These are phyloP conservation scores for Digitaria exilis DNA, from an alignment of 202 grass and related monocot species.

Conservation along the genomic window DNA sequence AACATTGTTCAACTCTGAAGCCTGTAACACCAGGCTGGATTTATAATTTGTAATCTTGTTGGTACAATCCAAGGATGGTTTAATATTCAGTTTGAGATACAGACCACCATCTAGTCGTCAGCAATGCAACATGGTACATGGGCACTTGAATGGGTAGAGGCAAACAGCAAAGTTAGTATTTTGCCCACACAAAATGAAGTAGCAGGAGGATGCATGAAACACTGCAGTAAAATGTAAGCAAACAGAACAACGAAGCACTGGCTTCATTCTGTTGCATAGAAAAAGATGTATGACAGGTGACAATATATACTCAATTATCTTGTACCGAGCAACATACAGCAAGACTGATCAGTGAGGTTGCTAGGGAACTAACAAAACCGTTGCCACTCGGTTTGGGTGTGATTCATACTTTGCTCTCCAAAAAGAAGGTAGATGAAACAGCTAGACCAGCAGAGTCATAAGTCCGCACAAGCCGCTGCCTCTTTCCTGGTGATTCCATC, in stretches of 20 bases:
- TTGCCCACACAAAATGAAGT: neutral
- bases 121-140: neutral
- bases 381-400: neutral
- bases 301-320: constrained; percentile 26
- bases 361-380: constrained; percentile 11
- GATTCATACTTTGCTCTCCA: constrained; percentile 71
- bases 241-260: neutral
- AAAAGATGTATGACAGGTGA: neutral
- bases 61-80: too few species aligned
- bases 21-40: too few species aligned
- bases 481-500: constrained; percentile 80
- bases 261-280: neutral
- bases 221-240: neutral
- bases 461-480: constrained; percentile 78
- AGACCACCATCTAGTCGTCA: neutral
- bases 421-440: constrained; percentile 85
- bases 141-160: neutral
- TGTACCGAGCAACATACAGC: neutral
- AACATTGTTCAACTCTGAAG: too few species aligned
- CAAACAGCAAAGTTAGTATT: neutral
- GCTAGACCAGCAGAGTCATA: constrained; percentile 75
- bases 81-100: too few species aligned
- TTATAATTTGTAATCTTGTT: too few species aligned
- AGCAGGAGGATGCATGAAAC: neutral
- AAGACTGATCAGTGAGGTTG: neutral